Conservation (phyloP, 2,329 filamentous ascomycete species). For the Ambrosiella xylebori region DNA sequence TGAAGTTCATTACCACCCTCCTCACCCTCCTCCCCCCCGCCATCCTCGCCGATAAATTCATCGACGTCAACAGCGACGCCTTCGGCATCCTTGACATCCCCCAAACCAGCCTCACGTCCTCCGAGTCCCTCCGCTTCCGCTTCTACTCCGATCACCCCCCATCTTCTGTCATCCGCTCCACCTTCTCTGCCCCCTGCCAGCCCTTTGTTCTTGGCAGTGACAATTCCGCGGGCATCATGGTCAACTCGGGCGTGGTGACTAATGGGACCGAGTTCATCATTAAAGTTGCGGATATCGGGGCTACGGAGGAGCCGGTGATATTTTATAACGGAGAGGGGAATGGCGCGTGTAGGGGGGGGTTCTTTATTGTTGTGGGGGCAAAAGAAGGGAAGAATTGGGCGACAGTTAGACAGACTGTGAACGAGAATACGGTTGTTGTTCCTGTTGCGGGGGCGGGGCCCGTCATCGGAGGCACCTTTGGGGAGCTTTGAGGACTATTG, state of each 20-base stretch:
- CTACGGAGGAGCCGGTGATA: background rate
- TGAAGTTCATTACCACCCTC: background rate
- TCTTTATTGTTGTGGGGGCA: background rate
- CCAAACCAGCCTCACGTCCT: background rate
- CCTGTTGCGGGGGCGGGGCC: too few species aligned
- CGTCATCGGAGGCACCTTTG: too few species aligned
- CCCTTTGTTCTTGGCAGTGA: background rate
- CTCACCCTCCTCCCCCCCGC: background rate
- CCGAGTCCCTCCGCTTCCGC: background rate
- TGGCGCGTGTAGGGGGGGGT: background rate
- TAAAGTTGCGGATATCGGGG: background rate
- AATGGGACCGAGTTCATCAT: background rate
- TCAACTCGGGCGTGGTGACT: background rate
- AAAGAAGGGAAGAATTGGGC: too few species aligned
- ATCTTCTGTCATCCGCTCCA: background rate
- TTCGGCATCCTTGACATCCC: background rate
- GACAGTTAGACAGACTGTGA: too few species aligned
- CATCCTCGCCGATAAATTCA: background rate
- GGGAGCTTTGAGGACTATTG: too few species aligned
- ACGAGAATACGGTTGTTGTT: too few species aligned
- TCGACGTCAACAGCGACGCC: background rate
- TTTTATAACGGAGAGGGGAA: background rate
- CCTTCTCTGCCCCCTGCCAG: background rate
- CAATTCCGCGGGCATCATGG: too few species aligned
- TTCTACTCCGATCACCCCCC: background rate